These are phyloP conservation scores for Juncus inflexus DNA, from an alignment of 176 grass and related monocot species.

Conservation along the genomic window DNA sequence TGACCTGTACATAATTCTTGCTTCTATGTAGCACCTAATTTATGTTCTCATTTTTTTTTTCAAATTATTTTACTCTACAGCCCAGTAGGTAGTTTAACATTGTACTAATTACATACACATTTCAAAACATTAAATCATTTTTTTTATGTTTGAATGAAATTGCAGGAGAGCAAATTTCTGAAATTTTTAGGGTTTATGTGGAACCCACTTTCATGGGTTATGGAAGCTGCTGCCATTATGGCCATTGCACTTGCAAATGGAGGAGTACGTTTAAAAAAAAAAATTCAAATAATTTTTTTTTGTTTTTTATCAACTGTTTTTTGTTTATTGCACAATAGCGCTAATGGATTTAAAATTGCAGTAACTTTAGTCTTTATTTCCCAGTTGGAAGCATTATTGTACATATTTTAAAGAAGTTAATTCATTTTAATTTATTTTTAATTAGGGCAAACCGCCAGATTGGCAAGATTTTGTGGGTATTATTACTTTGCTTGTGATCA, in stretches of 20 bases:
- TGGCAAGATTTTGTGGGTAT: slow-evolving; percentile 93
- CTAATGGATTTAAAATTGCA: not conserved
- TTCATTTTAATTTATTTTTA: not conserved
- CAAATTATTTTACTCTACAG: too few species aligned
- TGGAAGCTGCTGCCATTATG: slow-evolving; percentile 89
- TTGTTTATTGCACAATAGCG: too few species aligned
- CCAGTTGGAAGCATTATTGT: not conserved
- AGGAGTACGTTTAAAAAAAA: slow-evolving; percentile 35
- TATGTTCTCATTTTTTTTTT: too few species aligned
- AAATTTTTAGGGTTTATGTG: slow-evolving; percentile 95
- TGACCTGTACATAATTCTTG: too few species aligned
- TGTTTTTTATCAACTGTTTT: too few species aligned
- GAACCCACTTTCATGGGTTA: slow-evolving; percentile 88
- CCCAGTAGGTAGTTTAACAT: too few species aligned
- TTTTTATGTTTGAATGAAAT: slow-evolving; percentile 12
- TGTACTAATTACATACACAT: too few species aligned
- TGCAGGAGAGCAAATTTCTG: slow-evolving; percentile 79
- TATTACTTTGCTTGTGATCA: slow-evolving; percentile 78
- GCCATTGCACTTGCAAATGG: slow-evolving; percentile 82
- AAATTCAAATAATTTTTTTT: not conserved
- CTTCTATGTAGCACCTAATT: too few species aligned
- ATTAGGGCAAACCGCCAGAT: slow-evolving; percentile 78
- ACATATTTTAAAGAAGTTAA: too few species aligned
- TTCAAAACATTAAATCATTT: too few species aligned
- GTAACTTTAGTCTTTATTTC: slow-evolving; percentile 3